Base-by-base conservation (phyloP, 1,284 basidiomycete genomes). In the Pulveroboletus sp. region DNA sequence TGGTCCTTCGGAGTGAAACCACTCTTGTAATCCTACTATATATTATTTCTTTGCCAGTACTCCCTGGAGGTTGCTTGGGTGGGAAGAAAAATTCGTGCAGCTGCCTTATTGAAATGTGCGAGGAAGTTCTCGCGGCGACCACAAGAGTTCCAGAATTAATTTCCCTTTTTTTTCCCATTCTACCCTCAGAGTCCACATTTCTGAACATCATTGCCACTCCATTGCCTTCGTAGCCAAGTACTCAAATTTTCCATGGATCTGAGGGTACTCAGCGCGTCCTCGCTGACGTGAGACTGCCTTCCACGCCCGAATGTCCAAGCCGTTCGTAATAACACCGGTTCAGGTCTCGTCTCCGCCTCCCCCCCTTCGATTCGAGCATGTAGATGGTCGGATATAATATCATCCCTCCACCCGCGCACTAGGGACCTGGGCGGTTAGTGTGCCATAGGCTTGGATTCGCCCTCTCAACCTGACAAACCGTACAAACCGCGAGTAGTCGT, bases 1-100 rank as follows among this genome's bases (percentile, higher is more conserved):
- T 26, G 6, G 26, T 25, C 20, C 22, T 5, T 29, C 18, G 17
- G 12, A 10, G 8, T 24, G n/a, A 22, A 55, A 31, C 29, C 2
- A 18, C 22, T 7, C 15, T 8, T 36, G 59, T 61, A 58, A 12
- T 42, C 22, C 26, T 17, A 50, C 22, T n/a, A 25, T 58, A 61
- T 5, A 18, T 40, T 50, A 57, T 29, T 39, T 14, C 6, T 18
- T 29, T 38, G 2, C 2, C 26, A 20, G 33, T 28, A 11, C 31
- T 26, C 31, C 3, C 26, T 15, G 24, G 35, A 18, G n/a, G n/a
- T n/a, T n/a, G n/a, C n/a, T 35, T 18, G 4, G 45, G 22, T n/a
- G 11, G 12, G 8, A 38, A 4, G 17, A 2, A 14, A 33, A 31
- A 18, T 17, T 24, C 17, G 17, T 36, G 17, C 15, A n/a, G 18